Percentiles rank a stretch among this genome's conserved stretches.
These are phyloP conservation scores for Pestalotiopsis sp. DNA, from an alignment of 2,329 filamentous ascomycete genomes.

Conservation along the genomic window DNA sequence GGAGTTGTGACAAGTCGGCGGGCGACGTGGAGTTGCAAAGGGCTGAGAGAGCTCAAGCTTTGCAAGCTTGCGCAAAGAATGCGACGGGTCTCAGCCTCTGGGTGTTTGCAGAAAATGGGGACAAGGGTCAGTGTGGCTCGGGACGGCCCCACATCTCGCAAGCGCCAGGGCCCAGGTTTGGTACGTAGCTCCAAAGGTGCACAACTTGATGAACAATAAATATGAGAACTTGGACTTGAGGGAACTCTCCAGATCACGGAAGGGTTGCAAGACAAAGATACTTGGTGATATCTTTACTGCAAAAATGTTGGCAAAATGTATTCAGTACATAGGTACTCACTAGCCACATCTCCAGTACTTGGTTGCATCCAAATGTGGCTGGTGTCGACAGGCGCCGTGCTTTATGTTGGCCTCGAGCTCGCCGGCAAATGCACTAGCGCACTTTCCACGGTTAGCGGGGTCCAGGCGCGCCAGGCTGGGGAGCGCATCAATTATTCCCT, in stretches of 20 bases:
- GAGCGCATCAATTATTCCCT: neutral
- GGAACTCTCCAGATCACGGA: neutral
- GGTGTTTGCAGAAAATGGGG: slow-evolving; percentile 5
- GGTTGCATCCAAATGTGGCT: no score
- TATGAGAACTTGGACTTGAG: neutral
- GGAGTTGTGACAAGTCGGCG: neutral
- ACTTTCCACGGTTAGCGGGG: neutral
- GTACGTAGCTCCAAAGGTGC: no score
- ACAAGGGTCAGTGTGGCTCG: slow-evolving; percentile 3
- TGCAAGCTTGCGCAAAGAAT: neutral
- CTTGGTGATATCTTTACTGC: no score
- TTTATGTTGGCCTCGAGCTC: neutral
- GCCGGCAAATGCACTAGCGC: neutral
- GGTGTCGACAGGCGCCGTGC: neutral
- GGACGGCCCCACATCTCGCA: neutral
- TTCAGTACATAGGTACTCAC: neutral
- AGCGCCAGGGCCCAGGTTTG: no score
- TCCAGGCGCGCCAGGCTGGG: neutral
- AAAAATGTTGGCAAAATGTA: no score
- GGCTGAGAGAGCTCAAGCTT: neutral
- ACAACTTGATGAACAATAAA: no score
- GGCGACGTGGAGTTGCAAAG: neutral
- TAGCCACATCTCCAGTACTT: neutral
- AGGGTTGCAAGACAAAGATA: neutral
- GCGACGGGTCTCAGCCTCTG: neutral